Evolutionary conservation across 208 protist species (phyloP).

Genomic region (Wallacemonas sp.): DNA sequence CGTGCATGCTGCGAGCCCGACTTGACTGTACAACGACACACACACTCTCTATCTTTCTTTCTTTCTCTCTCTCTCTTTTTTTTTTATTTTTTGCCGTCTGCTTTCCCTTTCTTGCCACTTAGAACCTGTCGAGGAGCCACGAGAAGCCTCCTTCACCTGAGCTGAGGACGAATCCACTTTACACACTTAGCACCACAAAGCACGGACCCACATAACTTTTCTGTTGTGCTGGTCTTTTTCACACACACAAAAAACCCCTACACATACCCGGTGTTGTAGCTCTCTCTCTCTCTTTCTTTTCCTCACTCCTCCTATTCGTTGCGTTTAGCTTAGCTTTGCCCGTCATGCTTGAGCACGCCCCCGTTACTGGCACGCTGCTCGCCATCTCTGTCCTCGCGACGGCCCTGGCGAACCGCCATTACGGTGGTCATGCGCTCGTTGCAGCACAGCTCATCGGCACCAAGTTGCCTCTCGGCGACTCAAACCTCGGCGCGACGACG

Average conservation of each 20-base stretch:
- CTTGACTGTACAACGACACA: no score
- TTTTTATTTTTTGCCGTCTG: conserved; percentile 11
- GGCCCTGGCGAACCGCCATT: conserved; percentile 27
- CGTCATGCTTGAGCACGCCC: conserved; percentile 46
- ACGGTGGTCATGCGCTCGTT: neutral
- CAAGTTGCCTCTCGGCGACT: conserved; percentile 1
- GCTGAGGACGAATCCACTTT: no score
- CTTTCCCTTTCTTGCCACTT: neutral
- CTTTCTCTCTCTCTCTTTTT: neutral
- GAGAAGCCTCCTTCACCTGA: no score
- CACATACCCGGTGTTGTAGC: no score
- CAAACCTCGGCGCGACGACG: neutral
- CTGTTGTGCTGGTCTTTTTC: no score
- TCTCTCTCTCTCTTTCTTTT: conserved; percentile 8
- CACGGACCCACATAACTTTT: no score
- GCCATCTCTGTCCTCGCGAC: conserved; percentile 39
- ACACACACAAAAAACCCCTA: no score
- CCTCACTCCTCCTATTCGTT: neutral
- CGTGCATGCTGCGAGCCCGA: no score
- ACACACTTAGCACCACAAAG: no score
- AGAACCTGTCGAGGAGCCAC: no score
- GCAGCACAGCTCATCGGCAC: conserved; percentile 7
- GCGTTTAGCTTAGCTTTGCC: neutral
- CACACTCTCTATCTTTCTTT: neutral
- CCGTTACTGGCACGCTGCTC: conserved; percentile 58